Evolutionary conservation across 1,139 yeast species (phyloP), one percentile per base, ranked within the genome.

Genomic region (Candida neerlandica): DNA sequence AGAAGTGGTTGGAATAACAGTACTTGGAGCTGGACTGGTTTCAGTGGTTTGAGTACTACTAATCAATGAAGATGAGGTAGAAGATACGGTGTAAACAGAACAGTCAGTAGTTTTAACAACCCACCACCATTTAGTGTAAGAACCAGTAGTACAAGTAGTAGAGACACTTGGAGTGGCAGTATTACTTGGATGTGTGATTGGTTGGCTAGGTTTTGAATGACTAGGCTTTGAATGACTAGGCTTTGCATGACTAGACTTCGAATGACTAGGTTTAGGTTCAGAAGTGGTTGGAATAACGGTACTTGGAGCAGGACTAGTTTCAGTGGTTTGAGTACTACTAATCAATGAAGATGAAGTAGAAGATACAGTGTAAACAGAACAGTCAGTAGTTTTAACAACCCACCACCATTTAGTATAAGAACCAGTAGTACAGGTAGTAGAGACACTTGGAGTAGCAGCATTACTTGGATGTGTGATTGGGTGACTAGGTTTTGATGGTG

Each of bases 1-100:
- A 15, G 14, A 7, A 15, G 15, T 51, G 51, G 67, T 62, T 50
- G 62, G 62, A 33, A 55, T 57, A 43, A 44, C 3, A 5, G 42
- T 26, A 26, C 33, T 39, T 14, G n/a, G 10, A 11, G 16, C 6
- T 15, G 44, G 29, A 10, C 27, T 9, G 34, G 63, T 35, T 37
- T 55, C 50, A 19, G 43, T 49, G 35, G 52, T 47, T 43, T 57
- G 41, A 32, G 53, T 52, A 26, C 55, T 43, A 34, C 67, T 19
- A 45, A 37, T 12, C 29, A 19, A 37, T 5, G 30, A 37, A 4
- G 41, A 37, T n/a, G 41, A 37, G 12, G 16, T 21, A 18, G 29
- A 18, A 4, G 41, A 39, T 9, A 15, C 32, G 9, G 32, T 39
- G 21, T 12, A 39, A n/a, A 21, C 16, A 4, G 42, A 39, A 15